These are phyloP conservation scores for Penicillium maclennaniae DNA, from an alignment of 495 filamentous ascomycete species.

Conservation along the genomic window DNA sequence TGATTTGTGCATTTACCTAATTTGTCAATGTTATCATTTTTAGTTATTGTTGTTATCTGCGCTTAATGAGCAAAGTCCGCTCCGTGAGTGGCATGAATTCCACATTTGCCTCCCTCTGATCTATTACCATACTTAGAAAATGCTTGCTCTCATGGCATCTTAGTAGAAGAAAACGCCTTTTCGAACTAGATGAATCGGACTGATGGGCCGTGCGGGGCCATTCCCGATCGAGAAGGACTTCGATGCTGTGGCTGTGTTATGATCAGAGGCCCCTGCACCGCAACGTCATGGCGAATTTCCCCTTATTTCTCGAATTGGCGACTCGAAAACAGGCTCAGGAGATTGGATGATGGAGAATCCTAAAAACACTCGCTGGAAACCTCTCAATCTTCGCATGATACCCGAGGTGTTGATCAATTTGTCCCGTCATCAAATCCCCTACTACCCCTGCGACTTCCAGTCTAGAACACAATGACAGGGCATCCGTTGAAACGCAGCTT, in stretches of 20 bases:
- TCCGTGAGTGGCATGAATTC: not conserved
- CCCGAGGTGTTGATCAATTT: not conserved
- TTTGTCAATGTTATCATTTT: no score
- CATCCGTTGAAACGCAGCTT: constrained; percentile 10
- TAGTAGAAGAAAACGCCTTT: not conserved
- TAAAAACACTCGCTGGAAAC: not conserved
- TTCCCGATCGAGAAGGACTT: not conserved
- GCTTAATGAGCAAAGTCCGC: constrained; percentile 5
- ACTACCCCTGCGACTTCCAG: not conserved
- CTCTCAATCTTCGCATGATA: not conserved
- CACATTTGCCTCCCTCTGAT: not conserved
- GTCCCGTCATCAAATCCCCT: not conserved
- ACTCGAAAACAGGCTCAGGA: no score
- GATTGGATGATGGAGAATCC: no score
- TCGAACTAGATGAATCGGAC: not conserved
- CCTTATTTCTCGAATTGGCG: no score
- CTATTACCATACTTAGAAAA: not conserved
- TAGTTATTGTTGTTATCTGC: constrained; percentile 1
- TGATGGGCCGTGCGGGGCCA: not conserved
- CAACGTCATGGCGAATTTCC: no score
- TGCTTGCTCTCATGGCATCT: no score
- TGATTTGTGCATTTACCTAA: constrained; percentile 2
- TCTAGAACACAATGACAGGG: constrained; percentile 3
- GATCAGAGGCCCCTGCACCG: no score
- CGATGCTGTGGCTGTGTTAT: not conserved